Percentiles rank a stretch among this genome's conserved stretches.
Conservation (phyloP, 2,329 filamentous ascomycete genomes). For the Dactylellina parvicollis region DNA sequence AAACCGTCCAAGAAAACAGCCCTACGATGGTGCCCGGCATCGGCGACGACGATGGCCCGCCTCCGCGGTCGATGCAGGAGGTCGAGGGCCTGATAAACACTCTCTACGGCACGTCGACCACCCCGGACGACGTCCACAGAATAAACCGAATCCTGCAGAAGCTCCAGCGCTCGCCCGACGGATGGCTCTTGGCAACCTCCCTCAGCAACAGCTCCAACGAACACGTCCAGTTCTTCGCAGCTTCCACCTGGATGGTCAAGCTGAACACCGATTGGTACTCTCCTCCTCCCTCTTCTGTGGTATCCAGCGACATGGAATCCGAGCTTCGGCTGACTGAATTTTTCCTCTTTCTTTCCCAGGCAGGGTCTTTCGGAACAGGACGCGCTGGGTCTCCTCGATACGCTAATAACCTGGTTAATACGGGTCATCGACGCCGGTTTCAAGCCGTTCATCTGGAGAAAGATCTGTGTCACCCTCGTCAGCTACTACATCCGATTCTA, state of each 20-base stretch:
- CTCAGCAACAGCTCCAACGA: constrained; percentile 75
- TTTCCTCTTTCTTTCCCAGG: constrained; percentile 50
- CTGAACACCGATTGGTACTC: constrained; percentile 85
- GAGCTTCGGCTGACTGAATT: constrained; percentile 18
- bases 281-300: neutral
- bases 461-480: constrained; percentile 79
- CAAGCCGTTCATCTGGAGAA: constrained; percentile 73
- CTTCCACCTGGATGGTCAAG: constrained; percentile 91
- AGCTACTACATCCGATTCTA: constrained; percentile 79
- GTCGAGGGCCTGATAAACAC: constrained; percentile 60
- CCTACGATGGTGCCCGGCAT: constrained; percentile 41
- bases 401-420: constrained; percentile 72
- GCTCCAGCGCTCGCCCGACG: constrained; percentile 80
- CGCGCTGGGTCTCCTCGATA: constrained; percentile 69
- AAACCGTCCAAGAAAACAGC: neutral
- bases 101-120: constrained; percentile 59
- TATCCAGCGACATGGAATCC: neutral
- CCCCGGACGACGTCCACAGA: constrained; percentile 62
- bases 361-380: constrained; percentile 68
- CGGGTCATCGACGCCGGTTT: constrained; percentile 66
- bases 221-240: constrained; percentile 89
- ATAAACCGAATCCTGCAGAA: constrained; percentile 80
- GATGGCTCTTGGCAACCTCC: constrained; percentile 85
- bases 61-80: constrained; percentile 62
- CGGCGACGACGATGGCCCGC: constrained; percentile 44